Evolutionary conservation across 768 basidiomycete species (phyloP).

Genomic region (Boletus rex-veris): DNA sequence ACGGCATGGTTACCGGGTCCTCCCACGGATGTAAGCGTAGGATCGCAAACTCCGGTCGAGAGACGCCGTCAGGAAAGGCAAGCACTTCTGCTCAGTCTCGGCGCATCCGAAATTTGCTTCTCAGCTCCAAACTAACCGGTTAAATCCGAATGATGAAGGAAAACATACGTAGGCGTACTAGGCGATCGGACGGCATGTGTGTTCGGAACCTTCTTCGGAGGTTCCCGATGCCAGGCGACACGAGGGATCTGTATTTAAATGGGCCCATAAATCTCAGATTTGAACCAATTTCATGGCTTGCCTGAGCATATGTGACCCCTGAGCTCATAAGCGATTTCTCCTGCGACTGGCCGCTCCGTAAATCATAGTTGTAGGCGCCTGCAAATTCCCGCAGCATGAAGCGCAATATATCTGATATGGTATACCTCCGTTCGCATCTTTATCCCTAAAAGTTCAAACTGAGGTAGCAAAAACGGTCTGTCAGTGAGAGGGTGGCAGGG

Average conservation of each 20-base stretch:
- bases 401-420: background rate
- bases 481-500: background rate
- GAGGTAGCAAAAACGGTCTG: background rate
- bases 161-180: constrained; percentile 7
- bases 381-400: background rate
- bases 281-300: constrained; percentile 9
- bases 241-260: constrained; percentile 15
- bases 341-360: constrained; percentile 1
- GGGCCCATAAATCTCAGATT: constrained; percentile 32
- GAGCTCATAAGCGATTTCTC: constrained; percentile 15
- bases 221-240: constrained; percentile 20
- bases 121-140: constrained; percentile 10
- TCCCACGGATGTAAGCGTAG: constrained; percentile 26
- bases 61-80: constrained; percentile 19
- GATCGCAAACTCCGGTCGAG: constrained; percentile 11
- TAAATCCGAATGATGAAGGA: constrained; percentile 10
- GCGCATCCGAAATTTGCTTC: constrained; percentile 1
- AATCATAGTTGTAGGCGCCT: constrained; percentile 1
- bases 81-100: background rate
- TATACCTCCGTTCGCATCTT: background rate
- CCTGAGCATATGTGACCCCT: constrained; percentile 18
- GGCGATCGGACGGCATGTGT: constrained; percentile 15
- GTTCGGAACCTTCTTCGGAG: constrained; percentile 18
- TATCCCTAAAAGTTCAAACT: background rate
- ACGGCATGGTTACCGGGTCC: constrained; percentile 22